Evolutionary conservation across 192 early-diverging fungal genomes (phyloP).

Genomic region (Chytriomyces confervae): DNA sequence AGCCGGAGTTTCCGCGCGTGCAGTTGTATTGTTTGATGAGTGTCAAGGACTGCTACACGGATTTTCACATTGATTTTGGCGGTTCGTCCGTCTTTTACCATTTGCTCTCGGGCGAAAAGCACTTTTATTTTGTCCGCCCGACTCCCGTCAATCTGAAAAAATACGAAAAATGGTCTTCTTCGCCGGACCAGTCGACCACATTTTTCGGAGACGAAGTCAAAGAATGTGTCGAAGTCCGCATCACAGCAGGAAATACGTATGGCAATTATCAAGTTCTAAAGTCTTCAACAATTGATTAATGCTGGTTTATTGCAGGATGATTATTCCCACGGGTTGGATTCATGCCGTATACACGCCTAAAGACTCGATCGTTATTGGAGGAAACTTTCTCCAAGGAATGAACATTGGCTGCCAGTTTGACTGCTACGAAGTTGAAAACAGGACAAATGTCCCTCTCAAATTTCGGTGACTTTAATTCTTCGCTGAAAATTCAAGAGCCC

Average conservation of each 20-base stretch:
- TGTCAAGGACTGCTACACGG: constrained; percentile 88
- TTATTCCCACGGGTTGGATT: constrained; percentile 96
- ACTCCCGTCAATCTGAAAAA: constrained; percentile 82
- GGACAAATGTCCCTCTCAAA: constrained; percentile 77
- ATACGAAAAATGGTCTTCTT: constrained; percentile 88
- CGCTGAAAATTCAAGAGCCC: background rate
- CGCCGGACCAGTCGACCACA: constrained; percentile 77
- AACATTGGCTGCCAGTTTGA: constrained; percentile 75
- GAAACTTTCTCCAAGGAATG: constrained; percentile 88
- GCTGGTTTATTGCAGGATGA: constrained; percentile 49
- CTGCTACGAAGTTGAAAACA: constrained; percentile 76
- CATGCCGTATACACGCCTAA: constrained; percentile 90
- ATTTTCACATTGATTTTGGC: constrained; percentile 76
- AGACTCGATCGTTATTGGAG: constrained; percentile 90
- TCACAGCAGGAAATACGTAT: constrained; percentile 86
- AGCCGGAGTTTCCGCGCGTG: constrained; percentile 78
- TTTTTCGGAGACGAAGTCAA: constrained; percentile 88
- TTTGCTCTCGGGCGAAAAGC: constrained; percentile 81
- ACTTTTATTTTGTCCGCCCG: constrained; percentile 89
- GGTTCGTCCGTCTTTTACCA: constrained; percentile 92
- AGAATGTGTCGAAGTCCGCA: constrained; percentile 75
- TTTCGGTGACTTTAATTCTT: constrained; percentile 58
- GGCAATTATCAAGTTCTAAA: constrained; percentile 12
- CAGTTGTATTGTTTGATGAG: constrained; percentile 94
- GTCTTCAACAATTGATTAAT: background rate